A percentile compares a stretch with the other conserved stretches of the same genome.
phyloP scores from a whole-genome alignment of 73 alveolate genomes.

The Paramecium biaurelia region DNA sequence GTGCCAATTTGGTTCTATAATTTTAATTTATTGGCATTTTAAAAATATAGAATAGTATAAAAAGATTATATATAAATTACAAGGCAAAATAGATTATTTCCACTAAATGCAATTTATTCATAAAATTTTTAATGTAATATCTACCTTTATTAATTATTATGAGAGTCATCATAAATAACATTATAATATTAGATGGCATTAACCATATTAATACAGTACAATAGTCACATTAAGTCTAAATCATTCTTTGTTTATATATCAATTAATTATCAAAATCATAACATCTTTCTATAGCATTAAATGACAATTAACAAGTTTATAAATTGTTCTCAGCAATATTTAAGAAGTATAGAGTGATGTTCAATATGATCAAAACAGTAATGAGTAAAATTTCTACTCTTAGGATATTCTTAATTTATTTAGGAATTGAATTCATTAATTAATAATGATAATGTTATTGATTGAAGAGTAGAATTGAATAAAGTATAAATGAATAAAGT shows the following conservation, averaged over 20 bases:
- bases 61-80: not conserved
- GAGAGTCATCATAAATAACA: not conserved
- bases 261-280: not conserved
- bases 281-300: not conserved
- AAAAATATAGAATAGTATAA: not conserved
- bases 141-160: not conserved
- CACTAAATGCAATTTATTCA: not conserved
- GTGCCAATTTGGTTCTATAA: not conserved
- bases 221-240: not conserved
- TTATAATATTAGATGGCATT: not conserved
- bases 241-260: not conserved
- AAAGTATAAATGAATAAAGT: not conserved
- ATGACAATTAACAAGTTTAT: not conserved
- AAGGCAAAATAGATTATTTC: constrained; percentile 3
- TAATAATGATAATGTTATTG: not conserved
- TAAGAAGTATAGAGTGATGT: not conserved
- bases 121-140: not conserved
- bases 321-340: not conserved
- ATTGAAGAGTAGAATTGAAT: not conserved
- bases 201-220: not conserved
- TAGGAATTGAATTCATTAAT: not conserved
- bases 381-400: not conserved
- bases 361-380: not conserved
- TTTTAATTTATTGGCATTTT: not conserved
- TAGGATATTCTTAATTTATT: not conserved